phyloP scores from a whole-genome alignment of 2,329 filamentous ascomycete species.

The Beauveria asiatica region DNA sequence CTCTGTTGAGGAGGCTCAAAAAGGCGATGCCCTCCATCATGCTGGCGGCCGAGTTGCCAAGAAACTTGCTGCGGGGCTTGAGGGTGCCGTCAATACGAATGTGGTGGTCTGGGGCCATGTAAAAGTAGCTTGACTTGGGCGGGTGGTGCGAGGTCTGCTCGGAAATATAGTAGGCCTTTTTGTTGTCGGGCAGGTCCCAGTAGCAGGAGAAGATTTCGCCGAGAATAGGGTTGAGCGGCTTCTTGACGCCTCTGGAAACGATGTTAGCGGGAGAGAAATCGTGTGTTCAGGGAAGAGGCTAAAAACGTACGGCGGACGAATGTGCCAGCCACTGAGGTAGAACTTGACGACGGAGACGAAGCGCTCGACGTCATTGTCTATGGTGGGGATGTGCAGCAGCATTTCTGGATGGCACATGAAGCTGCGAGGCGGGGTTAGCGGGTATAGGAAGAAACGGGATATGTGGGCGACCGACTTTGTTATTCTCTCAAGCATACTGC shows the following conservation, averaged over 20 bases:
- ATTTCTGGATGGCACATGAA: conserved; percentile 99
- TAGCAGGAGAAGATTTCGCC: conserved; percentile 93
- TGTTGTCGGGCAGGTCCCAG: conserved; percentile 83
- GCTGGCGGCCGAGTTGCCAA: conserved; percentile 95
- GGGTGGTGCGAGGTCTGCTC: conserved; percentile 98
- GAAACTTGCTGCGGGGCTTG: conserved; percentile 88
- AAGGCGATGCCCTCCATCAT: conserved; percentile 97
- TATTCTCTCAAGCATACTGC: conserved; percentile 96
- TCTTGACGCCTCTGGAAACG: conserved; percentile 79
- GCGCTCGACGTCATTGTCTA: conserved; percentile 81
- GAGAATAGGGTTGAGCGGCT: conserved; percentile 91
- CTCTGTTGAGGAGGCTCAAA: conserved; percentile 71
- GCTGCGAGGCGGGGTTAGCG: conserved; percentile 38
- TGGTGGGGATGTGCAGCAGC: conserved; percentile 74
- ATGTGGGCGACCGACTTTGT: conserved; percentile 60
- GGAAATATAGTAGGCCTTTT: conserved; percentile 87
- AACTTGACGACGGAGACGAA: conserved; percentile 97
- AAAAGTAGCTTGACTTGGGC: conserved; percentile 98
- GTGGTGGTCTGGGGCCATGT: conserved; percentile 87
- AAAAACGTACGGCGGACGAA: conserved; percentile 76
- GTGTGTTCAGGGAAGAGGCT: not conserved
- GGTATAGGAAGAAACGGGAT: conserved; percentile 5
- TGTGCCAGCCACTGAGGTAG: conserved; percentile 97
- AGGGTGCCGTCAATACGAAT: conserved; percentile 93
- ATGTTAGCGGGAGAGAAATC: not conserved